Evolutionary conservation across 2,329 filamentous ascomycete species (phyloP), one percentile per base, ranked within the genome.

Genomic region (Hymenoscyphus fructigenus): DNA sequence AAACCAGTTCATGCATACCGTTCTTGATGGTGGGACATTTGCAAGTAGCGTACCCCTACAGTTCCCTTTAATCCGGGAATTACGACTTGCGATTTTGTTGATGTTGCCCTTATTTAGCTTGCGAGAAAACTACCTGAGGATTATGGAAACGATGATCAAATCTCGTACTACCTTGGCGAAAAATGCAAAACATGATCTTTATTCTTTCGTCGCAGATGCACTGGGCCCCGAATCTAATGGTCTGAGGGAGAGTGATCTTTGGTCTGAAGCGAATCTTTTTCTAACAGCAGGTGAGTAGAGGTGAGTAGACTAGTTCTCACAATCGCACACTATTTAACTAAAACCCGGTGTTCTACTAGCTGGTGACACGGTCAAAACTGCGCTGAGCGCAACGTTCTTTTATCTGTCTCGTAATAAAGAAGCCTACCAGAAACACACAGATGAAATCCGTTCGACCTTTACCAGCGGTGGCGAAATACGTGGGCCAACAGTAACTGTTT

Each of bases 311-410:
- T n/a, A 6, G 17, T 20, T n/a, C 2, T 20, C 5, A 7, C 36
- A 41, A 4, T 41, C 9, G 28, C 28, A 5, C 28, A 29, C 15
- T 9, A 5, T 3, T 5, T n/a, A 2, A 44, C 14, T 7, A 20
- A 44, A 44, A 1, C 15, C 5, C 0, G 10, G 36, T 38, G 7
- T 6, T 34, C 3, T 17, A 34, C 32, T n/a, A 41, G 57, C 6
- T 14, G 57, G 14, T 23, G 65, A 66, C 56, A 66, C 65, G 12
- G n/a, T 50, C 5, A 29, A 15, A 1, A 78, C 77, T 2, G 73
- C 76, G 10, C 65, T 81, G 38, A 70, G 77, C 5, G 72, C 75
- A 0, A 70, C 73, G 0, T 73, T 78, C 55, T 79, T 79, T 70
- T 80, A 80, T 66, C 73, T 81, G 1, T 66, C 65, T 3, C 68